Base-by-base conservation (phyloP, 2,329 filamentous ascomycete species). In the Neoarthrinium moseri region DNA sequence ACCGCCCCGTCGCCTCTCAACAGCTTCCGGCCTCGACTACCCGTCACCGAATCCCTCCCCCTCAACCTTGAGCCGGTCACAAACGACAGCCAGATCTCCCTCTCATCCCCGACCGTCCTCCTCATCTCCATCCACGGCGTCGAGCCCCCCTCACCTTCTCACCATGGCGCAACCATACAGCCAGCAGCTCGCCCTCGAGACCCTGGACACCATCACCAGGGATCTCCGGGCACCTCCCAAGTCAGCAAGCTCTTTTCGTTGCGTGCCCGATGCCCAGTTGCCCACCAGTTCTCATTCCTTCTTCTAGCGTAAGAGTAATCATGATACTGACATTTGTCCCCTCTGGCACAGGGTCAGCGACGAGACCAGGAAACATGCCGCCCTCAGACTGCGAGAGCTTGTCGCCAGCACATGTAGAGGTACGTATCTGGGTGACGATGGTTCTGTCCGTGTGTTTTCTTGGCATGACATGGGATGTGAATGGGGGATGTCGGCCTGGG, bases 211-310 rank as follows among this genome's bases (percentile, higher is more conserved):
- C 45, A 71, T 81, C 50, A 71, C 74, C 12, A 74, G 75, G 51
- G 78, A 80, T 51, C 68, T 82, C 26, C 75, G 73, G 54, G 80
- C 78, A 49, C n/a, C n/a, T n/a, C n/a, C n/a, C n/a, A 77, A 75
- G 78, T 82, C 57, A 47, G 67, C 51, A 46, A 35, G 22, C 21
- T 22, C 11, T 20, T 26, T 20, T 37, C 18, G 32, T 15, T 29
- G 6, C n/a, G n/a, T n/a, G n/a, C n/a, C n/a, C n/a, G n/a, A n/a
- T n/a, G n/a, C n/a, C n/a, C n/a, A n/a, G 21, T 18, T 10, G 17
- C 17, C 6, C 38, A 18, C 13, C 8, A 8, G 12, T n/a, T 17
- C 15, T 12, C 22, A 24, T 17, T 44, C 23, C 33, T 21, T 21
- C 4, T 34, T 18, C 34, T 12, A 43, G 20, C 18, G 24, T 5